Base-by-base conservation (phyloP, 1,139 yeast species). In the Debaryomycetaceae sp. region DNA sequence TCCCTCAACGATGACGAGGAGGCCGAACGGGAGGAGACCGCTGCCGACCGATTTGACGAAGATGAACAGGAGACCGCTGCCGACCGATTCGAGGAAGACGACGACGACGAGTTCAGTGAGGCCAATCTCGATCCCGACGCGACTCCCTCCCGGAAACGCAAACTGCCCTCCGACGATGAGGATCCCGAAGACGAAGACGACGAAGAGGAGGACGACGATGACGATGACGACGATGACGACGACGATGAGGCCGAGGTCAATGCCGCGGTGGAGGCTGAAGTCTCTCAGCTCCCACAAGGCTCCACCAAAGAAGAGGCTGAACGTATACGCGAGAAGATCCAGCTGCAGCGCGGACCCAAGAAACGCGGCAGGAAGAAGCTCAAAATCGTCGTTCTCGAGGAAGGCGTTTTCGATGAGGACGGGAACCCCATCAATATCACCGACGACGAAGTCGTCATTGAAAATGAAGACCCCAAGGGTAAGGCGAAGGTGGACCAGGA, bases 401-500 rank as follows among this genome's bases (percentile, higher is more conserved):
- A 60, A 27, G 67, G 64, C 3, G 52, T 47, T 11, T 55, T 58
- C 36, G 75, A 68, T 45, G 71, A 64, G 29, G 65, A 68, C 18
- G 74, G 74, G 6, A 63, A 68, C 35, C 63, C 67, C 12, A 56
- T 75, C 34, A 63, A 64, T 25, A 67, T 85, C 4, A 60, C 58
- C n/a, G 70, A 78, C 41, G 95, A 87, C 47, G 97, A 90, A 56
- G 77, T 79, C 29, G 74, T 71, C 4, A 64, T 86, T n/a, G 81
- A 81, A 1, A 50, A 58, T 34, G 79, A 71, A 38, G 97, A 90
- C 52, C 72, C 76, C 4, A 75, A 74, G 34, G 97, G 97, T 27
- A 80, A 77, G 35, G 66, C 60, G 13, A 90, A 90, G 51, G 73
- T 90, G 25, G 77, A 74, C 37, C 62, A 52, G 25, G 49, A 67